These are phyloP conservation scores for Colletotrichum endophyticum DNA, from an alignment of 2,329 filamentous ascomycete genomes.

Conservation along the genomic window DNA sequence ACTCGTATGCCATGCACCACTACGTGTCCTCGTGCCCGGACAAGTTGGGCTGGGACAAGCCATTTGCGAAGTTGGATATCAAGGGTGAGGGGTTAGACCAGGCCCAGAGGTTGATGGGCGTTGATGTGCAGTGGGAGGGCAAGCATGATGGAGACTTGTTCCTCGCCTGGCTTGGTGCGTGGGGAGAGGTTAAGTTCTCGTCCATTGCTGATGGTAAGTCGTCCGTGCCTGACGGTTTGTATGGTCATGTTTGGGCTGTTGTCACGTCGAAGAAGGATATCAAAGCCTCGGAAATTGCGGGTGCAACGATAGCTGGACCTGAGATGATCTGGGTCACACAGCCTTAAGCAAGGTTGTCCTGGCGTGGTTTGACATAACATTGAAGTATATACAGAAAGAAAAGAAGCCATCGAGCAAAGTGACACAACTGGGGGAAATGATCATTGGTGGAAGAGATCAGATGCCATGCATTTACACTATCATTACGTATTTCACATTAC, in stretches of 20 bases:
- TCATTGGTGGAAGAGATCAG: neutral
- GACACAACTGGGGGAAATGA: neutral
- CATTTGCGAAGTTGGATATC: neutral
- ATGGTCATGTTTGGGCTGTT: slow-evolving; percentile 39
- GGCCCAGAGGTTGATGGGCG: neutral
- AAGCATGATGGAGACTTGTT: slow-evolving; percentile 28
- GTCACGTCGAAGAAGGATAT: slow-evolving; percentile 30
- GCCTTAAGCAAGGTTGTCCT: neutral
- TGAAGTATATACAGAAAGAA: neutral
- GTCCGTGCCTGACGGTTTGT: slow-evolving; percentile 33
- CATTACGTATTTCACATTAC: neutral
- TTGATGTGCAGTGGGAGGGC: slow-evolving; percentile 19
- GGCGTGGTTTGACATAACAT: neutral
- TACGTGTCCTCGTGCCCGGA: slow-evolving; percentile 32
- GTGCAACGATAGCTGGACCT: slow-evolving; percentile 35
- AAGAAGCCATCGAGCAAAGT: neutral
- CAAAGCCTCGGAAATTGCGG: slow-evolving; percentile 21
- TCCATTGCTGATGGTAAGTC: slow-evolving; percentile 26
- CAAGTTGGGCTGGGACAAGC: neutral
- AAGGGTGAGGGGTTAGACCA: neutral
- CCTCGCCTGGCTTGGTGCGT: slow-evolving; percentile 41
- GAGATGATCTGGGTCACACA: slow-evolving; percentile 37
- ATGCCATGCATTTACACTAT: neutral
- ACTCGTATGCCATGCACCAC: slow-evolving; percentile 32
- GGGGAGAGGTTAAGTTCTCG: slow-evolving; percentile 36